Conservation (phyloP, 257 asterid species). For the Nicotiana undulata region DNA sequence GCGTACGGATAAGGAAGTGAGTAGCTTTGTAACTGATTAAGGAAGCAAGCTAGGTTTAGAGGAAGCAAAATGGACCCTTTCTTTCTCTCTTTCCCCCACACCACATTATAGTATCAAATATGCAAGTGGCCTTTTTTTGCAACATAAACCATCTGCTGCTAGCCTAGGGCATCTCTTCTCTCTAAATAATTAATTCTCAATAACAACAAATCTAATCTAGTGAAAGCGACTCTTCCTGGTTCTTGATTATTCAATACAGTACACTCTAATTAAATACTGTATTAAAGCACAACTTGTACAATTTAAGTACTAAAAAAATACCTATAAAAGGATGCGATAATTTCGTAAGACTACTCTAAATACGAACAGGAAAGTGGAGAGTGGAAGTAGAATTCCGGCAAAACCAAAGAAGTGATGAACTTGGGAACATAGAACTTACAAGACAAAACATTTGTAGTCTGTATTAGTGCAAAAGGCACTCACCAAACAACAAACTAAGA, state of each 20-base stretch:
- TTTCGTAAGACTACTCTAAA: not conserved
- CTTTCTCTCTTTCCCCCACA: constrained; percentile 12
- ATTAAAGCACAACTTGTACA: not conserved
- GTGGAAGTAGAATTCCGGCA: not conserved
- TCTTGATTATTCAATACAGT: not conserved
- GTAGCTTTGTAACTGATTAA: constrained; percentile 37
- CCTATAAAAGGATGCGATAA: not conserved
- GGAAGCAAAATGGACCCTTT: constrained; percentile 18
- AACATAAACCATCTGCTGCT: constrained; percentile 57
- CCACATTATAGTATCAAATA: not conserved
- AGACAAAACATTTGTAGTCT: not conserved
- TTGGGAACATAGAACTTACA: not conserved
- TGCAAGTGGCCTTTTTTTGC: constrained; percentile 23
- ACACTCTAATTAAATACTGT: not conserved
- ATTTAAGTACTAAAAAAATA: not conserved
- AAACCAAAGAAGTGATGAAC: constrained; percentile 4
- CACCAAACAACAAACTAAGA: constrained; percentile 18
- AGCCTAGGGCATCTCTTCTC: not conserved
- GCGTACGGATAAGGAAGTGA: constrained; percentile 30
- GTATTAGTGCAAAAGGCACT: not conserved
- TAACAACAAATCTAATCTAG: not conserved
- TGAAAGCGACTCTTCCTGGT: constrained; percentile 30
- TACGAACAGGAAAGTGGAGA: not conserved
- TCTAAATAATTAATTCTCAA: not conserved
- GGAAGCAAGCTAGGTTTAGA: constrained; percentile 36